Evolutionary conservation across 306 rosid species (phyloP), one percentile per base, ranked within the genome.

Genomic region (Lablab purpureus): DNA sequence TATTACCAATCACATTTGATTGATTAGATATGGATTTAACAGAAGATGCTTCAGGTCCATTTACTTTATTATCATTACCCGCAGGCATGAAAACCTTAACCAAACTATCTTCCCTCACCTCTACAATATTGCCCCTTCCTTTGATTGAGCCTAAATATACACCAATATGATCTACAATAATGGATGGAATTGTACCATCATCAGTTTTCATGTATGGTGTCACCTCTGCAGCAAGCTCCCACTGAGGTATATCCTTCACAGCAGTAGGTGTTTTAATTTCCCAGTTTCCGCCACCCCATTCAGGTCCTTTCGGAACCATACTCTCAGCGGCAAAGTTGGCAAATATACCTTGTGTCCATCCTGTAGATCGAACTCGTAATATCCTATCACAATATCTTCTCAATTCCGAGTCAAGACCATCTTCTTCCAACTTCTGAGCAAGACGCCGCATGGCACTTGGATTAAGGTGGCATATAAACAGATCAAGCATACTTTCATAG

Each of bases 211-310:
- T 94, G 88, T 94, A 94, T 62, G 98, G 98, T 88, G 89, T 87
- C 86, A 94, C 98, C 85, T 94, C 97, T 19, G 89, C 94, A 66
- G 97, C 98, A 87, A 94, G 91, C 87, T 83, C 97, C 98, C 98
- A 94, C 79, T 92, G 97, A 82, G 98, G 98, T 76, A 94, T 89
- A 76, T 87, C 93, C 91, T 92, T 94, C 67, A 81, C 80, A 73
- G 87, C 82, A 47, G 90, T 89, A 36, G 94, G 97, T 85, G 97
- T 94, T 87, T 92, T 94, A 74, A 90, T 94, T 86, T 92, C 97
- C 98, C 98, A 94, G 89, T 94, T 92, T 82, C 97, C 97, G 71
- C 98, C 98, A 74, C 98, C 97, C 98, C 98, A 94, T 86, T 94
- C 98, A 83, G 97, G 84, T 80, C 98, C 98, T 80, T 94, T 94